A percentile compares a stretch with the other conserved stretches of the same genome.
These are phyloP conservation scores for Amanita rubescens DNA, from an alignment of 768 basidiomycete genomes.

Conservation along the genomic window DNA sequence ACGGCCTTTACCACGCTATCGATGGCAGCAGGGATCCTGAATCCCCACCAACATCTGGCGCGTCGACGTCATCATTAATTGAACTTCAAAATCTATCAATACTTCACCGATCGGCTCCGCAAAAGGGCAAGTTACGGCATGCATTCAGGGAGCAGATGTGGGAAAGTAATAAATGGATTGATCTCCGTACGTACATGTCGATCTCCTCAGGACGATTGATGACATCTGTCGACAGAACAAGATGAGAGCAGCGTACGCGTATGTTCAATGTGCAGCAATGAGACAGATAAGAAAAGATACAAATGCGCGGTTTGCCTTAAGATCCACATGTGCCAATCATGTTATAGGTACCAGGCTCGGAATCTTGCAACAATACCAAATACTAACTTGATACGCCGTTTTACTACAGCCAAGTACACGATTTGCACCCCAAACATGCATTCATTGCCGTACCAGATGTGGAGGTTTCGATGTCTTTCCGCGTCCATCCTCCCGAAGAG, in stretches of 20 bases:
- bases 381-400: neutral
- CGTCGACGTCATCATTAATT: slow-evolving; percentile 41
- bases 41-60: slow-evolving; percentile 33
- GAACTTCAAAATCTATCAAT: slow-evolving; percentile 44
- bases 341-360: slow-evolving; percentile 56
- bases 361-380: neutral
- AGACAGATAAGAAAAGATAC: slow-evolving; percentile 58
- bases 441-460: slow-evolving; percentile 75
- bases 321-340: slow-evolving; percentile 76
- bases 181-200: slow-evolving; percentile 59
- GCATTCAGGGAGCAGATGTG: slow-evolving; percentile 84
- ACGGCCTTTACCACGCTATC: slow-evolving; percentile 73
- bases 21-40: slow-evolving; percentile 44
- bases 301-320: slow-evolving; percentile 80
- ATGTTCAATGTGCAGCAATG: slow-evolving; percentile 77
- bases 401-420: slow-evolving; percentile 69
- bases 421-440: slow-evolving; percentile 84
- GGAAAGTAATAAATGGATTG: slow-evolving; percentile 79
- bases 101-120: slow-evolving; percentile 62
- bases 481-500: slow-evolving; percentile 34
- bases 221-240: slow-evolving; percentile 35
- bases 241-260: slow-evolving; percentile 57
- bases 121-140: slow-evolving; percentile 75
- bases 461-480: slow-evolving; percentile 31
- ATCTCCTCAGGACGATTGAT: neutral